Base-by-base conservation (phyloP, 345 rosid genomes). In the Aethionema arabicum region DNA sequence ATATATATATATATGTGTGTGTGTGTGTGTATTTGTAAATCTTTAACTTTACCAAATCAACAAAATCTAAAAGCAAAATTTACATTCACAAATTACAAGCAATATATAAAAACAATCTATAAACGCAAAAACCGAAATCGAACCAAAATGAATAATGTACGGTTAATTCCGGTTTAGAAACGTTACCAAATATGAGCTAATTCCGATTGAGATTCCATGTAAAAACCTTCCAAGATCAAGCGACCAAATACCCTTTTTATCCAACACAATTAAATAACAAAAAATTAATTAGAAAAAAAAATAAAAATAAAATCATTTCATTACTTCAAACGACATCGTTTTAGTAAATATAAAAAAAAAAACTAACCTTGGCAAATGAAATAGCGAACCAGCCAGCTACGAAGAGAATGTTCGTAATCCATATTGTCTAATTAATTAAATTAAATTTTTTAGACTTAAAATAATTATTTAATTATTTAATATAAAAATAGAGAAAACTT, bases 181-280 rank as follows among this genome's bases (percentile, higher is more conserved):
- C 2, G 27, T 21, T 88, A 86, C 96, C 90, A 83, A 90, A 61
- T 83, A 91, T 32, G 92, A 69, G 63, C 83, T 78, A 2, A 88
- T 62, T 42, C 96, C 98, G 60, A 88, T 69, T 10, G 90, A 87
- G 51, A 72, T 72, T 65, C 98, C 96, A 15, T 83, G 78, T 56
- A 78, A 62, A n/a, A 88, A 51, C 67, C 96, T 76, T 66, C 96
- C 98, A 9, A 83, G 10, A 55, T 91, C 80, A 8, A 88, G 86
- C 78, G 67, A 72, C 85, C 78, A 80, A 43, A 78, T 68, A 63
- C 46, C 82, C 91, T 91, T 80, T 21, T 30, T 62, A 36, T 58
- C 48, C 5, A 52, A 60, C 14, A 6, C 7, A 44, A 30, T 8
- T 63, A 38, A 15, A 52, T 3, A 13, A 42, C 10, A 13, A 70